Base-by-base conservation (phyloP, 148 eudicot genomes). In the Fagopyrum homotropicum region DNA sequence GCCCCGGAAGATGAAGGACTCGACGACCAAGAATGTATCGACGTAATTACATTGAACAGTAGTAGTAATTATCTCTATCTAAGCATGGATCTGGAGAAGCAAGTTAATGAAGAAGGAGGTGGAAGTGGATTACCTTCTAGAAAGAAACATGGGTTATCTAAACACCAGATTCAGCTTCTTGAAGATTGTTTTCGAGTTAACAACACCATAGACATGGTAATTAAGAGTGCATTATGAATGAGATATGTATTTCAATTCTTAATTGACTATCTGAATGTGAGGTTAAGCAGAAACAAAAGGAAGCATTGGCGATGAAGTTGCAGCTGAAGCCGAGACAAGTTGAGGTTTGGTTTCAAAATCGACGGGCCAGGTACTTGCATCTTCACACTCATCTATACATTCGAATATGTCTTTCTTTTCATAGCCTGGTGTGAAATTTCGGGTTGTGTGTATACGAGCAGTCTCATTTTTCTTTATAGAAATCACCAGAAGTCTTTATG, bases 311-410 rank as follows among this genome's bases (percentile, higher is more conserved):
- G 9, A 17, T 59, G 14, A 22, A 59, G 40, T 59, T 59, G 40
- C 26, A 59, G 35, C 12, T 59, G 40, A 59, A 12, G 14, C 64
- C 64, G 0, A 59, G 64, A 26, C 64, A 59, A 59, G 64, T 59
- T 19, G 64, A 59, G 64, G 64, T 59, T 59, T 59, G 64, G 64
- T 59, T 59, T 59, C 64, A 59, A 4, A 59, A 59, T 12, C 64
- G 64, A 9, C 22, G 35, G 64, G 64, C 64, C 40, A 59, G 12
- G 64, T 59, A 22, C 11, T n/a, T n/a, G 19, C 60, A 55, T 55
- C 5, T 30, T n/a, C n/a, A n/a, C n/a, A n/a, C n/a, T n/a, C n/a
- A n/a, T n/a, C n/a, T n/a, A n/a, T n/a, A n/a, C n/a, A n/a, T n/a
- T n/a, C n/a, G n/a, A n/a, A n/a, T n/a, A n/a, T n/a, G n/a, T n/a